Evolutionary conservation across 1,139 yeast genomes (phyloP).

Genomic region (Geotrichum cucujoidarum): DNA sequence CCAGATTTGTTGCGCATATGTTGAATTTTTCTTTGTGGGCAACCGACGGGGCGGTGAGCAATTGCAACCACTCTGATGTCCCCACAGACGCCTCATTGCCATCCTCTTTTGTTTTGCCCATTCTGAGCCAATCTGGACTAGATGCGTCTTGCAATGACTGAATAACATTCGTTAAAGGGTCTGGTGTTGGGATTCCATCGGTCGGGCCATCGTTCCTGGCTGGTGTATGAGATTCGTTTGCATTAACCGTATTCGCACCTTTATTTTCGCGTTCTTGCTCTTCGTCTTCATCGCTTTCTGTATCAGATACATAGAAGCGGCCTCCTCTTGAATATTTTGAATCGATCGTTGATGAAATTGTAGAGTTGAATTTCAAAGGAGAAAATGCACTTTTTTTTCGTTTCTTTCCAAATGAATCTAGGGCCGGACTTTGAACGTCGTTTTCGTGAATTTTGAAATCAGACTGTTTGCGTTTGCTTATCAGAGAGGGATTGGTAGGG

Average conservation of each 20-base stretch:
- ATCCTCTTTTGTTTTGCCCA: not conserved
- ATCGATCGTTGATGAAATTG: slow-evolving; percentile 68
- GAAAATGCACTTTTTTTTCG: slow-evolving; percentile 59
- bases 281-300: slow-evolving; percentile 27
- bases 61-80: slow-evolving; percentile 21
- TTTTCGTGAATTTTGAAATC: not conserved
- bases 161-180: slow-evolving; percentile 15
- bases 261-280: slow-evolving; percentile 17
- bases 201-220: not conserved
- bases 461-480: not conserved
- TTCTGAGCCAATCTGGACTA: slow-evolving; percentile 16
- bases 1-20: slow-evolving; percentile 24
- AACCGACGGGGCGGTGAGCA: slow-evolving; percentile 14
- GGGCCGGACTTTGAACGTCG: not conserved
- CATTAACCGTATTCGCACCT: not conserved
- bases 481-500: not conserved
- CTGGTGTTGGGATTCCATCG: slow-evolving; percentile 15
- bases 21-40: slow-evolving; percentile 5
- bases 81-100: slow-evolving; percentile 1
- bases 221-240: too few relatives aligned
- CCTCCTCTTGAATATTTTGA: slow-evolving; percentile 84
- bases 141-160: slow-evolving; percentile 13
- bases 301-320: slow-evolving; percentile 57
- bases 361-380: slow-evolving; percentile 74
- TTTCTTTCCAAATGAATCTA: slow-evolving; percentile 22